phyloP scores from a whole-genome alignment of 1,139 yeast species.

The Yamadazyma sp. region DNA sequence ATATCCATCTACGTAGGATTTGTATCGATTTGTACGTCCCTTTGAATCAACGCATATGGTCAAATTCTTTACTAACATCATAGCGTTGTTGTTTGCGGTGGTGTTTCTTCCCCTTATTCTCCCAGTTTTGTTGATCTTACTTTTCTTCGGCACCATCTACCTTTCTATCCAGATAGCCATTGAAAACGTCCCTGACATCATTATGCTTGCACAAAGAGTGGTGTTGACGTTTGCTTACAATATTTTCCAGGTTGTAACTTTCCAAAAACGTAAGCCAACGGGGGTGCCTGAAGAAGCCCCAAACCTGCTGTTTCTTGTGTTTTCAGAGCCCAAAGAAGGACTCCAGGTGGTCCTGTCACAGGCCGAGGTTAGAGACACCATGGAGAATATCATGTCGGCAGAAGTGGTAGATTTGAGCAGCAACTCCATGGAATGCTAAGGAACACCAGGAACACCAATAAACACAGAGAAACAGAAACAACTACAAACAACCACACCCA shows the following conservation, averaged over 20 bases:
- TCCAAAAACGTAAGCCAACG: not conserved
- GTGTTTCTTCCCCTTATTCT: not conserved
- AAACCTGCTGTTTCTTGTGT: not conserved
- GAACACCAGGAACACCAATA: no score
- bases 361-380: not conserved
- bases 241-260: not conserved
- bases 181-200: not conserved
- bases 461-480: no score
- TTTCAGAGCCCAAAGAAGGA: not conserved
- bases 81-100: not conserved
- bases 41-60: no score
- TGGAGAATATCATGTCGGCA: not conserved
- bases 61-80: not conserved
- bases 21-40: not conserved
- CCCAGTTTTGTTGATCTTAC: not conserved
- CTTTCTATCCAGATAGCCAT: not conserved
- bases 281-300: not conserved
- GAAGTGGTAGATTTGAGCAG: constrained; percentile 2
- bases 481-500: no score
- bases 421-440: not conserved
- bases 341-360: not conserved
- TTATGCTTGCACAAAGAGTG: not conserved
- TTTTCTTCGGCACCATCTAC: not conserved
- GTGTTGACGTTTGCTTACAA: not conserved
- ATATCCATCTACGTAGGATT: not conserved